phyloP scores from a whole-genome alignment of 2,329 filamentous ascomycete species.

The Trichoderma koningii region DNA sequence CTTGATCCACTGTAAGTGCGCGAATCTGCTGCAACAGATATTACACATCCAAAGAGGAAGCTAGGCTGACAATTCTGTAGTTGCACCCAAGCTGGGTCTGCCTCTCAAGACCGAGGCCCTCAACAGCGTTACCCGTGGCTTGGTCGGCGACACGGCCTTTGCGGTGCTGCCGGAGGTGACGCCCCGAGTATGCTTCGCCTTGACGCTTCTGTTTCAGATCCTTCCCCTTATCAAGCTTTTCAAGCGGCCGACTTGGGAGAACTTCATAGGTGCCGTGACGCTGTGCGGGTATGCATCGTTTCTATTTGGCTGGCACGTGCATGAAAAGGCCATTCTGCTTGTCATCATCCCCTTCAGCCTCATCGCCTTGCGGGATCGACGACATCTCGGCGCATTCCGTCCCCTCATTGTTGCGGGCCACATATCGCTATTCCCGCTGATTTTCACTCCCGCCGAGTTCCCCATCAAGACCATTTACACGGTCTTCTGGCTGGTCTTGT shows the following conservation, averaged over 20 bases:
- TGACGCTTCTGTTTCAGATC: conserved; percentile 81
- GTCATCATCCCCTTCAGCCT: conserved; percentile 95
- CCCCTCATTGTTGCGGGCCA: conserved; percentile 91
- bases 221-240: conserved; percentile 84
- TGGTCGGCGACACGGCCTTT: conserved; percentile 92
- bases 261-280: conserved; percentile 84
- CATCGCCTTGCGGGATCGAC: conserved; percentile 83
- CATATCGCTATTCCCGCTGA: conserved; percentile 88
- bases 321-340: conserved; percentile 93
- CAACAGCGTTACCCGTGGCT: conserved; percentile 85
- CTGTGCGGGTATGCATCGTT: conserved; percentile 96
- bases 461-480: conserved; percentile 94
- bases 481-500: conserved; percentile 84
- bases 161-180: conserved; percentile 87
- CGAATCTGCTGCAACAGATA: background rate
- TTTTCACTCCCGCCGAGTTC: conserved; percentile 91
- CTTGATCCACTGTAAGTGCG: conserved; percentile 71
- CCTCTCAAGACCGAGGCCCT: conserved; percentile 72
- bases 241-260: conserved; percentile 77
- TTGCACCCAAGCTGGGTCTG: conserved; percentile 79
- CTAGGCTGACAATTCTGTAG: conserved; percentile 45
- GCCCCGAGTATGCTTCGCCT: conserved; percentile 74
- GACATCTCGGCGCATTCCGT: conserved; percentile 87
- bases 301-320: conserved; percentile 97
- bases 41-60: background rate